phyloP scores from a whole-genome alignment of 352 stramenopile species.

The Phytophthora podocarpi region DNA sequence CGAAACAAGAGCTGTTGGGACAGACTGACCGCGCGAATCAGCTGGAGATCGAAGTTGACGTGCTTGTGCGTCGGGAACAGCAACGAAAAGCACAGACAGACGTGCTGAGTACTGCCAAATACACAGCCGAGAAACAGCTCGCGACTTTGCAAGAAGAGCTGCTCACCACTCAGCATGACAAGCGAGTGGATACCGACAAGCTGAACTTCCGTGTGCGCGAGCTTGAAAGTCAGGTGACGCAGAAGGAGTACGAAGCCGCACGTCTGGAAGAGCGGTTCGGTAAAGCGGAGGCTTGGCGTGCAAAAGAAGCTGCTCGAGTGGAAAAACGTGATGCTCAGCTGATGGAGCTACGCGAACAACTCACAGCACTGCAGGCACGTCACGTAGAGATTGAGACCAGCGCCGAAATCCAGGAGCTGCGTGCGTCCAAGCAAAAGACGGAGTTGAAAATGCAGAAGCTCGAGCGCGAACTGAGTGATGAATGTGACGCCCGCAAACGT shows the following conservation, averaged over 20 bases:
- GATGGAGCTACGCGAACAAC: constrained; percentile 51
- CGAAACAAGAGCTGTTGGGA: constrained; percentile 32
- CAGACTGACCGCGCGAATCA: constrained; percentile 36
- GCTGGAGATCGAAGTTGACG: constrained; percentile 48
- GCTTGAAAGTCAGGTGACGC: constrained; percentile 49
- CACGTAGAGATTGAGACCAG: constrained; percentile 55
- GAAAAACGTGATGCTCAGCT: constrained; percentile 57
- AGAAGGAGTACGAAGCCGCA: constrained; percentile 58
- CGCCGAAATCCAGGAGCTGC: constrained; percentile 49
- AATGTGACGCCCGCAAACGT: constrained; percentile 37
- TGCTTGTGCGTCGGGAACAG: constrained; percentile 50
- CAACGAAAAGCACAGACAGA: constrained; percentile 49
- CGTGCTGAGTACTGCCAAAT: constrained; percentile 34
- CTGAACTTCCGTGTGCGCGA: constrained; percentile 49
- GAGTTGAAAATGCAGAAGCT: constrained; percentile 29
- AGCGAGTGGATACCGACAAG: constrained; percentile 50
- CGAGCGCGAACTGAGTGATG: constrained; percentile 37
- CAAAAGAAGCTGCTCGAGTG: constrained; percentile 54
- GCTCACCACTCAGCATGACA: constrained; percentile 30
- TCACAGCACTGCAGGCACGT: constrained; percentile 44
- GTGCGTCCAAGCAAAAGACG: constrained; percentile 37
- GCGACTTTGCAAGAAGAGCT: constrained; percentile 39
- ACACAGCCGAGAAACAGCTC: constrained; percentile 41
- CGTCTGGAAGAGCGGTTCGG: constrained; percentile 51
- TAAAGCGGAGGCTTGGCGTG: constrained; percentile 53